Conservation (phyloP, 805 yeast species). For the Wickerhamiella shivajii region DNA sequence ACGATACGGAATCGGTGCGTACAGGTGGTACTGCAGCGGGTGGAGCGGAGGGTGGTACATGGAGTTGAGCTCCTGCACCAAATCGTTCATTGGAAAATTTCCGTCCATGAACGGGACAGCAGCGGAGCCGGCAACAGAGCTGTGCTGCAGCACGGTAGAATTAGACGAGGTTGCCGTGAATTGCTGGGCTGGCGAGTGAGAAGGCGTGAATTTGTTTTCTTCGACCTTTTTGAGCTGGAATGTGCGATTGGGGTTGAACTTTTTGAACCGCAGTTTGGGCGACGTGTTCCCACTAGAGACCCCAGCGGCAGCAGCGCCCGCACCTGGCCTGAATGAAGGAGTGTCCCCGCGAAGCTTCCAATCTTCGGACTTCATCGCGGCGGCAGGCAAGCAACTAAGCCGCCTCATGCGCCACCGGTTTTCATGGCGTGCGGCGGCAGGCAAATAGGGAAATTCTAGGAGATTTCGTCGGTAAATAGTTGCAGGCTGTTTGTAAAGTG, state of each 20-base stretch:
- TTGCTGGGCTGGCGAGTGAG: constrained; percentile 3
- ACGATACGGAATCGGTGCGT: constrained; percentile 73
- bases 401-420: no score
- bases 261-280: constrained; percentile 3
- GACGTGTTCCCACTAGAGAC: constrained; percentile 4
- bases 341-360: constrained; percentile 9
- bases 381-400: no score
- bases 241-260: constrained; percentile 8
- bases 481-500: no score
- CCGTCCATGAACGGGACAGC: constrained; percentile 2
- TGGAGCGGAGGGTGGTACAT: constrained; percentile 19
- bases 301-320: neutral
- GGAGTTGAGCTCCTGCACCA: constrained; percentile 3
- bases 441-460: no score
- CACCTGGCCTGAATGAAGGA: constrained; percentile 4
- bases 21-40: constrained; percentile 62
- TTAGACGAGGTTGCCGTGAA: no score
- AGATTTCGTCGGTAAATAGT: no score
- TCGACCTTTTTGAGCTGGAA: constrained; percentile 6
- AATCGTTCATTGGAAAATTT: neutral
- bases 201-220: constrained; percentile 6
- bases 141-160: no score
- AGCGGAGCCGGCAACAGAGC: no score
- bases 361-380: no score
- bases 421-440: no score